Base-by-base conservation (phyloP, 306 rosid genomes). In the Inga laurina region DNA sequence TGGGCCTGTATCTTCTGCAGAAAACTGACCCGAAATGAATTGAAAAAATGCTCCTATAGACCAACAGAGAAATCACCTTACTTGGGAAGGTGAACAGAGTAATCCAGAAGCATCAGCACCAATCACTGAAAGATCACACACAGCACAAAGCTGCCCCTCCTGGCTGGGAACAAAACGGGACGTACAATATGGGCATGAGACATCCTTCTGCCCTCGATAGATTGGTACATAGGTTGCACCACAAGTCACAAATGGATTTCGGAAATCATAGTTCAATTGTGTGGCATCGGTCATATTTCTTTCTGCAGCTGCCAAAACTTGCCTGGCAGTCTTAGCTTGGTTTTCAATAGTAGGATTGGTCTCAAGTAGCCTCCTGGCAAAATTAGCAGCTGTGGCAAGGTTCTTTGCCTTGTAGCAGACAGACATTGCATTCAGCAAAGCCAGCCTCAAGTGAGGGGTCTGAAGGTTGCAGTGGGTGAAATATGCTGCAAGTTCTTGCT, bases 101-200 rank as follows among this genome's bases (percentile, higher is more conserved):
- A 95, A 88, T 64, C 98, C 98, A 45, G 98, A 93, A 54, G 97
- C 97, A 85, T 95, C 97, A 2, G 92, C 95, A n/a, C 98, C 98
- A 32, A 91, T 91, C 15, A 90, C 90, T 30, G 98, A 89, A 83
- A 95, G 94, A 30, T 92, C 97, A 86, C 98, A 95, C 77, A 95
- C 97, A 57, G 91, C 48, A 74, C 98, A 93, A 37, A 93, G 75
- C 89, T 85, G 85, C 66, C 97, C 98, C 82, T 90, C 97, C 82
- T 93, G 95, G 84, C 81, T 79, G 65, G 92, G 92, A 80, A 95
- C 97, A 85, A 95, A 93, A 75, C 97, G 93, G 39, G 98, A 85
- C 83, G 88, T 93, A 77, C 98, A 95, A 45, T 87, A 95, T 0
- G 98, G 95, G 90, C 98, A 95, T 61, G 93, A 86, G 10, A 84